Evolutionary conservation across 805 yeast species (phyloP).

Genomic region (Ogataea angusta): DNA sequence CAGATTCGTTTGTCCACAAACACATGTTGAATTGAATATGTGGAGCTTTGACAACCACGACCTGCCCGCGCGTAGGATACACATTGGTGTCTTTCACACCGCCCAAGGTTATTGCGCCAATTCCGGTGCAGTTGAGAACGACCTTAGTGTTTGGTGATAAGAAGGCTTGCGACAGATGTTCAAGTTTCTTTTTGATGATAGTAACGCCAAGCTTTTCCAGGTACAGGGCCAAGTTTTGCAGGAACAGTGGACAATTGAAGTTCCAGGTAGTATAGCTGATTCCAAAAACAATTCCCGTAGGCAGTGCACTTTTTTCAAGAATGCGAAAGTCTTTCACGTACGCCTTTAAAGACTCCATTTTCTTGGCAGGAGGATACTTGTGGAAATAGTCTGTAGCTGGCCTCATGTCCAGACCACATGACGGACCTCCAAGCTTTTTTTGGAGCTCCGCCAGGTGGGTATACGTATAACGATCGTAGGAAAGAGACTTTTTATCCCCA

Average conservation of each 20-base stretch:
- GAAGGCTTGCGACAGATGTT: constrained; percentile 57
- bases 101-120: constrained; percentile 59
- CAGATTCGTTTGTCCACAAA: constrained; percentile 54
- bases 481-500: constrained; percentile 44
- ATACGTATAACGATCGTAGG: constrained; percentile 57
- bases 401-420: constrained; percentile 50
- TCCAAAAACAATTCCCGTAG: constrained; percentile 54
- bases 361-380: constrained; percentile 40
- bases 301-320: constrained; percentile 40
- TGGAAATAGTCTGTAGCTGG: constrained; percentile 60
- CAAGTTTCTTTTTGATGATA: constrained; percentile 43
- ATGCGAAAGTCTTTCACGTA: constrained; percentile 48
- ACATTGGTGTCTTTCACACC: constrained; percentile 61
- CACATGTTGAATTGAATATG: constrained; percentile 55
- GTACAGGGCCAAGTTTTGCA: constrained; percentile 44
- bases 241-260: constrained; percentile 67
- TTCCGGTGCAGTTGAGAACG: constrained; percentile 74
- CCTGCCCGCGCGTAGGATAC: constrained; percentile 77
- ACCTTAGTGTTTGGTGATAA: constrained; percentile 33
- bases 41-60: constrained; percentile 67
- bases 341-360: constrained; percentile 43
- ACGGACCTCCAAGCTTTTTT: constrained; percentile 39
- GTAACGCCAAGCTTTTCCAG: constrained; percentile 48
- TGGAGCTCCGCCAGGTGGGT: constrained; percentile 43
- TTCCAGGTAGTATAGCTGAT: constrained; percentile 59